Conservation (phyloP, 257 asterid genomes). For the Scutellaria minor region DNA sequence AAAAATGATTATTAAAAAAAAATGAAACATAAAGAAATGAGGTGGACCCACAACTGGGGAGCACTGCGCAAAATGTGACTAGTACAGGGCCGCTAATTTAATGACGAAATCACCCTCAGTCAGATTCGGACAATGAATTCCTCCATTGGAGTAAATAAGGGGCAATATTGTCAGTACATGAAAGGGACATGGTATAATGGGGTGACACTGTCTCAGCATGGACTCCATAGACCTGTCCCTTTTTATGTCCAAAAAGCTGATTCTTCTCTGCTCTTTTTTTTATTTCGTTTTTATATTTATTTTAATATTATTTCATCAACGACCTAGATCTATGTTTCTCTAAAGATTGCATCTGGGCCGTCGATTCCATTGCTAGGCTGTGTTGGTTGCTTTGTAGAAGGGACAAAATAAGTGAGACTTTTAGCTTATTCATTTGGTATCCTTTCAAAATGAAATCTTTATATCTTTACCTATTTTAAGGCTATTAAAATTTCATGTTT, state of each 20-base stretch:
- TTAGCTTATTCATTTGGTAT: neutral
- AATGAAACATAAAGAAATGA: neutral
- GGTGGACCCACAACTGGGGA: conserved; percentile 34
- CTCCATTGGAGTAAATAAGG: conserved; percentile 32
- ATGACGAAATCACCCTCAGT: conserved; percentile 37
- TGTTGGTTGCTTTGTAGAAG: neutral
- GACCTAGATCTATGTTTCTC: neutral
- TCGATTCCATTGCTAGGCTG: neutral
- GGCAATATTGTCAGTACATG: conserved; percentile 43
- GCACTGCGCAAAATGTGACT: conserved; percentile 24
- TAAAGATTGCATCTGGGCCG: neutral
- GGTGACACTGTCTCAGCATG: conserved; percentile 55
- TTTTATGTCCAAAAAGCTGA: conserved; percentile 61
- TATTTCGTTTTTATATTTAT: neutral
- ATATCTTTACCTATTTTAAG: no score
- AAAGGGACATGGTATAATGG: conserved; percentile 66
- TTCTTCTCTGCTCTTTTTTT: conserved; percentile 36
- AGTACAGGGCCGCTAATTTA: conserved; percentile 9
- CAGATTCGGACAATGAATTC: conserved; percentile 11
- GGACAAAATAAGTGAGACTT: conserved; percentile 10
- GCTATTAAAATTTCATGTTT: no score
- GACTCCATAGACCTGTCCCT: conserved; percentile 52
- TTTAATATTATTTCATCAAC: neutral
- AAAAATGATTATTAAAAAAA: conserved; percentile 1
- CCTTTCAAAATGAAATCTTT: no score